These are phyloP conservation scores for Suhomyces chickasaworum DNA, from an alignment of 1,139 yeast genomes.

Conservation along the genomic window DNA sequence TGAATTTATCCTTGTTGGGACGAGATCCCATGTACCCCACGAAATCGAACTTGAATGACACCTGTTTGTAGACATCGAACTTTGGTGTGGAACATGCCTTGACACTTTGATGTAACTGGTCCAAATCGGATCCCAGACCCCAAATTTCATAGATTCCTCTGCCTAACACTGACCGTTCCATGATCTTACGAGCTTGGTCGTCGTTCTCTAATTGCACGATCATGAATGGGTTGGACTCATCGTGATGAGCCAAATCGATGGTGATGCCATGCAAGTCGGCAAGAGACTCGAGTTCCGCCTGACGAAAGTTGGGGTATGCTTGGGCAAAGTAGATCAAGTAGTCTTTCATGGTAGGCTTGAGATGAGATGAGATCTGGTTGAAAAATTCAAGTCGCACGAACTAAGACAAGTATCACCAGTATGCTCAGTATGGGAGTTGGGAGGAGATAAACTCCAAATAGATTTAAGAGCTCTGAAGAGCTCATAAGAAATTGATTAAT, in stretches of 20 bases:
- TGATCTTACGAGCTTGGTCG: constrained; percentile 63
- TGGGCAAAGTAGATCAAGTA: constrained; percentile 85
- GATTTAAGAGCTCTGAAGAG: no score
- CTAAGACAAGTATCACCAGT: no score
- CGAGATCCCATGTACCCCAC: constrained; percentile 66
- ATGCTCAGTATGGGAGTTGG: no score
- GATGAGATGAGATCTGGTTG: constrained; percentile 1
- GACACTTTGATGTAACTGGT: constrained; percentile 59
- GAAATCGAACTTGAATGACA: constrained; percentile 80
- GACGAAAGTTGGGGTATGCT: constrained; percentile 74
- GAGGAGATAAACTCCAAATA: no score
- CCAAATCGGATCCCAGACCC: constrained; percentile 66
- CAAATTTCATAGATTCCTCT: constrained; percentile 83
- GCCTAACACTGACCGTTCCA: constrained; percentile 68
- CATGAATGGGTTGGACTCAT: constrained; percentile 67
- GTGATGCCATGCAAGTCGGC: constrained; percentile 62
- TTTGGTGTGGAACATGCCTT: constrained; percentile 31
- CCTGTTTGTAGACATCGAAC: constrained; percentile 37
- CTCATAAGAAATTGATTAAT: no score
- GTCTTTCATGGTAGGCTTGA: constrained; percentile 41
- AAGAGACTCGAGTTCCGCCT: constrained; percentile 80
- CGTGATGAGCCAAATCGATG: constrained; percentile 63
- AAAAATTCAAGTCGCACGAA: no score
- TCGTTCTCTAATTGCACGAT: constrained; percentile 64
- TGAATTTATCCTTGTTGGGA: constrained; percentile 53